Base-by-base conservation (phyloP, 2,329 filamentous ascomycete genomes). In the Trichoderma koningiopsis region DNA sequence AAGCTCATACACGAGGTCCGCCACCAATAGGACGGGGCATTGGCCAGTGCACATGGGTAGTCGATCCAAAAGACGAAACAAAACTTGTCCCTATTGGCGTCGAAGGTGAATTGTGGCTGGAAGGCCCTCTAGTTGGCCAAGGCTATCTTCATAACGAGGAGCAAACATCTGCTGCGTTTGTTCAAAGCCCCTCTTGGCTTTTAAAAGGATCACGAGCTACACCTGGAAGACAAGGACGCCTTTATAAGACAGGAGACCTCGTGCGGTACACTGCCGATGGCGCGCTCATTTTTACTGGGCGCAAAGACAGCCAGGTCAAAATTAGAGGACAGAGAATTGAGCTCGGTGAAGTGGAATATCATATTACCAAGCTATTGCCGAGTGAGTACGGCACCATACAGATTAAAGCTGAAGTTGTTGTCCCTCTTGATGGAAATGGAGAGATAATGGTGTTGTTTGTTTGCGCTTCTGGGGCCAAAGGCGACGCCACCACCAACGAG, bases 301-400 rank as follows among this genome's bases (percentile, higher is more conserved):
- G 86, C 24, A 86, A 85, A 72, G 86, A 88, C 71, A 81, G 81
- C 0, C 86, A 88, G 73, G 81, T 88, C 58, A 89, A 89, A 74
- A 75, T 88, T 13, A 80, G 82, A 31, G 88, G 88, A 27, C 87
- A 83, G 69, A 76, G 85, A 67, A 79, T 86, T 62, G 88, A 85
- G 76, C 78, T 60, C 16, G 35, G 58, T 8, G 35, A 60, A 40
- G 37, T 60, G 19, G 58, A 60, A 16, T 80, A 83, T 72, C 75
- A 73, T 0, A 74, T 82, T 1, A 6, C n/a, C 3, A 49, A 49
- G 47, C n/a, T 49, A 13, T 5, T 49, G 13, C 47, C 47, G 8
- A 24, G 22, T 49, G 22, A 22, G 24, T 11, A 49, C 24, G 47
- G 47, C 22, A 43, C 19, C 40, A 24, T 49, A 24, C 47, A 49